A percentile compares a stretch with the other conserved stretches of the same genome.
These are phyloP conservation scores for Scheffersomyces coipomensis DNA, from an alignment of 805 yeast species.

Conservation along the genomic window DNA sequence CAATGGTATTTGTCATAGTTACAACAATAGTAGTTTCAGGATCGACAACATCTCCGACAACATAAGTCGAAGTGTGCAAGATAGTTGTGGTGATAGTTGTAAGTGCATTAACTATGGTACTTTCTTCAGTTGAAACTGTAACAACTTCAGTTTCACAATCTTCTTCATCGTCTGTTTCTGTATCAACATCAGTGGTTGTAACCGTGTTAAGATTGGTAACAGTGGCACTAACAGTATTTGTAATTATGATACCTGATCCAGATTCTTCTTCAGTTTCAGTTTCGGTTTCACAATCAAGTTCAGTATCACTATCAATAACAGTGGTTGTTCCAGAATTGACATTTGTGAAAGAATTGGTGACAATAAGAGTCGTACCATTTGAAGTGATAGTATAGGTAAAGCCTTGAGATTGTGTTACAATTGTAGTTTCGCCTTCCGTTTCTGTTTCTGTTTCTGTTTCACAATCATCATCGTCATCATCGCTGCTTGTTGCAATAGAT, in stretches of 20 bases:
- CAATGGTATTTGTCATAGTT: slow-evolving; percentile 4
- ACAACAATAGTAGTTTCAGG: slow-evolving; percentile 3
- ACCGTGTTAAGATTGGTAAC: slow-evolving; percentile 1
- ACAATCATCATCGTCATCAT: slow-evolving; percentile 3
- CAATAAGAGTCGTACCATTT: too few species aligned
- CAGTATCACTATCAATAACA: too few species aligned
- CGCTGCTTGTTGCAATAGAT: slow-evolving; percentile 1
- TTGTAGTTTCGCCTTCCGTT: neutral
- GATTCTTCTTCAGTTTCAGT: neutral
- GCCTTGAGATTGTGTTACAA: too few species aligned
- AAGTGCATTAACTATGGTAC: slow-evolving; percentile 4
- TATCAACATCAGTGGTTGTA: neutral
- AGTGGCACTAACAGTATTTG: slow-evolving; percentile 1
- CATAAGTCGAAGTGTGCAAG: slow-evolving; percentile 3
- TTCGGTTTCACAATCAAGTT: too few species aligned
- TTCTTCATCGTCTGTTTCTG: slow-evolving; percentile 2
- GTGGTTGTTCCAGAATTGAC: too few species aligned
- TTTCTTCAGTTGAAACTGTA: slow-evolving; percentile 3
- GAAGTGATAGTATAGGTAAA: slow-evolving; percentile 3
- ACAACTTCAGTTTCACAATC: slow-evolving; percentile 5
- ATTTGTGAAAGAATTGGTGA: too few species aligned
- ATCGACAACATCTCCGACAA: slow-evolving; percentile 3
- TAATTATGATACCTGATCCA: neutral
- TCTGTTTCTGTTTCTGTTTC: neutral
- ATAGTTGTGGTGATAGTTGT: slow-evolving; percentile 5